phyloP scores from a whole-genome alignment of 441 rosid species.

The Syzygium malaccense region DNA sequence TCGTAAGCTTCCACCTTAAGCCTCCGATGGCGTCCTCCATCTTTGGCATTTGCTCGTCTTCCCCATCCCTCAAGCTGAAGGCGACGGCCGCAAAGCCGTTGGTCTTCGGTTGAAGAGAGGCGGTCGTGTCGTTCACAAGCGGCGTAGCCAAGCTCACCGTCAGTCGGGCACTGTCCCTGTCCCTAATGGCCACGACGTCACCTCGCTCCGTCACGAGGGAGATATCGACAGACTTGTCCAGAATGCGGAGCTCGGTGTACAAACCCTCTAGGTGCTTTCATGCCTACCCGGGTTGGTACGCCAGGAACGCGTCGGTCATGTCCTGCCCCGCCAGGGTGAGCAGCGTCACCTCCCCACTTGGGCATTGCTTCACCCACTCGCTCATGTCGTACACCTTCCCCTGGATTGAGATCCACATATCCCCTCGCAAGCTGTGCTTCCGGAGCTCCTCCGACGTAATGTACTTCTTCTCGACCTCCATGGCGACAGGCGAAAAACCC shows the following conservation, averaged over 20 bases:
- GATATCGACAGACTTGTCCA: constrained; percentile 13
- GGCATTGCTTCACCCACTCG: constrained; percentile 66
- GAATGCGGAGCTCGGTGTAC: constrained; percentile 61
- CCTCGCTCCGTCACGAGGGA: too few relatives aligned
- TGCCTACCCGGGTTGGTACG: constrained; percentile 86
- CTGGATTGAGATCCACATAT: constrained; percentile 88
- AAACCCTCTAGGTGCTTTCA: constrained; percentile 55
- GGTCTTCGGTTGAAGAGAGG: too few relatives aligned
- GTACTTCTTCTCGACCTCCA: constrained; percentile 44
- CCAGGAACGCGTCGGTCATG: constrained; percentile 86
- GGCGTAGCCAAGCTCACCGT: too few relatives aligned
- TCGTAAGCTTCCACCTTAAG: too few relatives aligned
- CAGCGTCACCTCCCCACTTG: constrained; percentile 79
- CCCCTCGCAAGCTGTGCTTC: constrained; percentile 56
- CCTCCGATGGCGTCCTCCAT: too few relatives aligned
- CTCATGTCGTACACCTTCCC: constrained; percentile 82
- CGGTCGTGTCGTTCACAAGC: too few relatives aligned
- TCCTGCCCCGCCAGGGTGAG: too few relatives aligned
- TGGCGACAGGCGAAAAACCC: neutral
- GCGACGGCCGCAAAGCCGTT: too few relatives aligned
- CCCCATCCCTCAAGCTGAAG: too few relatives aligned
- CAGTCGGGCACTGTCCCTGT: too few relatives aligned
- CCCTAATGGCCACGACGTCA: too few relatives aligned
- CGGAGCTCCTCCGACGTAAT: constrained; percentile 54
- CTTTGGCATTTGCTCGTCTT: too few relatives aligned